phyloP scores from a whole-genome alignment of 1,284 basidiomycete genomes.

The Porogramme epimiltina region DNA sequence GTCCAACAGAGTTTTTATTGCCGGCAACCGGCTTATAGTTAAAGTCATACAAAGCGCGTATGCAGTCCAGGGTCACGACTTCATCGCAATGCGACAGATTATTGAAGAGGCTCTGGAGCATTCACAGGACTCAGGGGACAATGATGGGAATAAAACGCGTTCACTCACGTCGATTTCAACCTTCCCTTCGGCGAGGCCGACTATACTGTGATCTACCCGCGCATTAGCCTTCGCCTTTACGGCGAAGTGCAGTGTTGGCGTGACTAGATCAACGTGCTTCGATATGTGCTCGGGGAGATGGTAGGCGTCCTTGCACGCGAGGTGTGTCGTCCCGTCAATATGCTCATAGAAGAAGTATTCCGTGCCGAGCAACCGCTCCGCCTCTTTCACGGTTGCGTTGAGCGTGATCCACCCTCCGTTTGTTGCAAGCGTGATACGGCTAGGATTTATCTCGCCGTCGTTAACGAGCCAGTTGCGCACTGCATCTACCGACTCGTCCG shows the following conservation, averaged over 20 bases:
- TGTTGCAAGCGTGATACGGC: constrained; percentile 36
- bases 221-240: constrained; percentile 2
- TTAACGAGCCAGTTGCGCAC: constrained; percentile 46
- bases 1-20: constrained; percentile 49
- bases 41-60: constrained; percentile 53
- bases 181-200: no score
- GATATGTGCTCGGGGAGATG: constrained; percentile 25
- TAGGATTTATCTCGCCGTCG: constrained; percentile 33
- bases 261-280: constrained; percentile 25
- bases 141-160: no score
- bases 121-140: no score
- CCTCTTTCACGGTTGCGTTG: constrained; percentile 45
- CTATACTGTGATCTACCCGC: no score
- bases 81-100: constrained; percentile 35
- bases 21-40: constrained; percentile 45
- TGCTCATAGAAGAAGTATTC: constrained; percentile 49
- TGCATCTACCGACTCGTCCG: constrained; percentile 39
- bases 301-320: constrained; percentile 23
- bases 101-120: constrained; percentile 12
- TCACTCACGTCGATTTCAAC: constrained; percentile 38
- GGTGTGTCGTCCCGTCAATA: constrained; percentile 15
- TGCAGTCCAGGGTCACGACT: constrained; percentile 53
- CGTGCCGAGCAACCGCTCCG: constrained; percentile 45
- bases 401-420: constrained; percentile 45
- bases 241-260: constrained; percentile 28